A percentile compares a stretch with the other conserved stretches of the same genome.
These are phyloP conservation scores for Hericium alpestre DNA, from an alignment of 768 basidiomycete species.

Conservation along the genomic window DNA sequence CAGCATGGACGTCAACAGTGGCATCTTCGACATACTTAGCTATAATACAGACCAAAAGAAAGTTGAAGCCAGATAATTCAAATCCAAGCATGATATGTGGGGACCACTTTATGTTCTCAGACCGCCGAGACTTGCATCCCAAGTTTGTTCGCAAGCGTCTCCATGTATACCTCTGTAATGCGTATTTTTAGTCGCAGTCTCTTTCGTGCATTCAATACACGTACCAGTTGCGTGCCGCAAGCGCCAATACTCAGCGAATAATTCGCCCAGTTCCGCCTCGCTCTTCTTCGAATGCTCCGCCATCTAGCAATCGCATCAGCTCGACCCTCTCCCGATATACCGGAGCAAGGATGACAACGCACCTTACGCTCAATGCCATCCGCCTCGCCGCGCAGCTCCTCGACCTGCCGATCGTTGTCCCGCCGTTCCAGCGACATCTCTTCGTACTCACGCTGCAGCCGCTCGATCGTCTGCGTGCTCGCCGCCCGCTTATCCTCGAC, in stretches of 20 bases:
- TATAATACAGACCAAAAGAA: too few species aligned
- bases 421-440: constrained; percentile 66
- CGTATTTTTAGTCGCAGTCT: neutral
- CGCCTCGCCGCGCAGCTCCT: constrained; percentile 64
- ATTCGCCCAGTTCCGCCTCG: constrained; percentile 69
- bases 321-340: neutral
- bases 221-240: constrained; percentile 68
- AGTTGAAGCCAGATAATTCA: too few species aligned
- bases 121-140: constrained; percentile 35
- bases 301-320: constrained; percentile 37
- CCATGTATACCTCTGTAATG: constrained; percentile 70
- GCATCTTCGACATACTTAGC: too few species aligned
- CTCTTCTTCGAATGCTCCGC: constrained; percentile 62
- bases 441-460: constrained; percentile 69
- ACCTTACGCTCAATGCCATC: constrained; percentile 62
- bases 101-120: neutral
- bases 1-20: too few species aligned
- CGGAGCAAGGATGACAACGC: neutral
- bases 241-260: constrained; percentile 77
- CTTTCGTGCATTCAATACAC: neutral
- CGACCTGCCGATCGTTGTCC: constrained; percentile 70
- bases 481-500: constrained; percentile 69
- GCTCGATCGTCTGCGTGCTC: constrained; percentile 65
- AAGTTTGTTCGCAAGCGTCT: constrained; percentile 72
- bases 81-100: too few species aligned